A percentile compares a stretch with the other conserved stretches of the same genome.
Conservation (phyloP, 768 basidiomycete genomes). For the Lactarius indigo region DNA sequence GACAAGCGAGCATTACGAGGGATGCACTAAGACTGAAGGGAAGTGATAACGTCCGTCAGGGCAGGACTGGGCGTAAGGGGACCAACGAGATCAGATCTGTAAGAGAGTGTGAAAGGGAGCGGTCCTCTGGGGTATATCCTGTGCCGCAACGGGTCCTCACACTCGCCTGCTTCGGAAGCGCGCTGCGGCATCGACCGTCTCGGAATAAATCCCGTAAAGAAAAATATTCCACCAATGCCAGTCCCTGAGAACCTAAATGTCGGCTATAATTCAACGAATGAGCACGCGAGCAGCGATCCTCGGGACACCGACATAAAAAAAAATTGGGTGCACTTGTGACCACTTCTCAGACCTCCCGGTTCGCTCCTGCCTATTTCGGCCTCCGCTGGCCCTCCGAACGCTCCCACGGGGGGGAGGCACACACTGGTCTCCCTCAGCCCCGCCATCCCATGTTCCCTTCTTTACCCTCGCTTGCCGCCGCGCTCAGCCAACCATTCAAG, state of each 20-base stretch:
- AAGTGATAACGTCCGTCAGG: constrained; percentile 20
- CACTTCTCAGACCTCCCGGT: background rate
- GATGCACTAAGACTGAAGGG: constrained; percentile 6
- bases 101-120: background rate
- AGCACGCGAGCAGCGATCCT: constrained; percentile 4
- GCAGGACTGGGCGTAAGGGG: constrained; percentile 14
- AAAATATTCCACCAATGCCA: background rate
- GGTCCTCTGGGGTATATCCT: constrained; percentile 10
- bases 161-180: background rate
- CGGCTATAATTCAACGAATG: background rate
- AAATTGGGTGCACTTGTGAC: constrained; percentile 6
- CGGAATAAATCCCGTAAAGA: background rate
- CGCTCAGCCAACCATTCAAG: constrained; percentile 69
- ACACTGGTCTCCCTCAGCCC: background rate
- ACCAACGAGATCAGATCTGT: constrained; percentile 18
- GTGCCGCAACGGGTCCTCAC: constrained; percentile 11
- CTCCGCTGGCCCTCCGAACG: constrained; percentile 3
- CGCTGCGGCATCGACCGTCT: background rate
- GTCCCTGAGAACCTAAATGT: constrained; percentile 10
- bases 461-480: constrained; percentile 28
- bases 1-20: constrained; percentile 10
- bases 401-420: background rate
- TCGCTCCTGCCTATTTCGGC: constrained; percentile 15
- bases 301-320: background rate
- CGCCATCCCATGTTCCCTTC: constrained; percentile 35